Evolutionary conservation across 2,329 filamentous ascomycete genomes (phyloP), one percentile per base, ranked within the genome.

Genomic region (Cladosporium sp.): DNA sequence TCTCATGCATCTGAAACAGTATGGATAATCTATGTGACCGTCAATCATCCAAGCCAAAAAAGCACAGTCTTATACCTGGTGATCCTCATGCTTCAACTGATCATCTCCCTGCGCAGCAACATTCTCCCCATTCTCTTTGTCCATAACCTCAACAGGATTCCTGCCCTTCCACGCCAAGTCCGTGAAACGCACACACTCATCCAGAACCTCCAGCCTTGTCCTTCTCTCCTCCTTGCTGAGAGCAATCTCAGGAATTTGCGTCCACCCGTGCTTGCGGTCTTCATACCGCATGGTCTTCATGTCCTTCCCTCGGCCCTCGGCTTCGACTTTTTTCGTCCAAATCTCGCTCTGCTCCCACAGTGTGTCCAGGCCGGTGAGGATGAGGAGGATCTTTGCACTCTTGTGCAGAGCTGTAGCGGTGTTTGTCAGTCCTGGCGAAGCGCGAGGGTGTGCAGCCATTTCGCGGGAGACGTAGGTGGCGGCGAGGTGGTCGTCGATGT

Each of bases 301-400:
- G 15, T 42, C 75, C 67, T 34, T 67, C 65, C 59, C 73, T 69
- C 63, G 64, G 11, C 63, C 62, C 45, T 64, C 59, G 66, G 45
- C 69, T 67, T 68, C 42, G 66, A 77, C 72, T 59, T 72, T 73
- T 61, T 73, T 67, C n/a, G 74, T 70, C 75, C 75, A 78, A 28
- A 70, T 69, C 57, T 77, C 74, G 62, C 71, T 75, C 59, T 77
- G 75, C 22, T 75, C 73, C 1, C 74, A 74, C 11, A 78, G 60
- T 0, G 64, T 72, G 51, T 77, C 75, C 22, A 74, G 70, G 54
- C 75, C 75, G 0, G 74, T 71, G 5, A 77, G 65, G 2, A 77
- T 75, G 3, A 77, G 73, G 17, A 76, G 67, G 11, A 77, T 73
- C 39, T 73, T 71, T 3, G 74, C 74, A 28, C 72, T 70, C 36